phyloP scores from a whole-genome alignment of 805 yeast species.

The Scheffersomyces coipomensis region DNA sequence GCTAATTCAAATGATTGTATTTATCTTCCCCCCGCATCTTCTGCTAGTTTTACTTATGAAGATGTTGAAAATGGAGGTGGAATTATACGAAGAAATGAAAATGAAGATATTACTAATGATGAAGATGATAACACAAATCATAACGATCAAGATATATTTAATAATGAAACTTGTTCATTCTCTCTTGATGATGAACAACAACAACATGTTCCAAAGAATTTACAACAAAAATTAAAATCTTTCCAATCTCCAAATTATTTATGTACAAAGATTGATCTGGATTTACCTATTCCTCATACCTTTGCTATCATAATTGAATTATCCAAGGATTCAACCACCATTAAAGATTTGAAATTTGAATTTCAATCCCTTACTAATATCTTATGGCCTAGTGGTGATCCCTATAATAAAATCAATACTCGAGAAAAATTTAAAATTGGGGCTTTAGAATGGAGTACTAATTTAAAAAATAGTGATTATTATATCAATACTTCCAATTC shows the following conservation, averaged over 20 bases:
- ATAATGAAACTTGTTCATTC: neutral
- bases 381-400: constrained; percentile 56
- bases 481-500: constrained; percentile 40
- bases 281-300: constrained; percentile 48
- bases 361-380: constrained; percentile 44
- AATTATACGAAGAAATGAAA: constrained; percentile 9
- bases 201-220: constrained; percentile 5
- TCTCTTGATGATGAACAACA: neutral
- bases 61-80: constrained; percentile 42
- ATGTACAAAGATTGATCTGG: constrained; percentile 35
- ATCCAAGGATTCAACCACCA: constrained; percentile 30
- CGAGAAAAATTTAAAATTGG: constrained; percentile 53
- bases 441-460: constrained; percentile 44
- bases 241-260: constrained; percentile 36
- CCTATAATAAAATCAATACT: constrained; percentile 40
- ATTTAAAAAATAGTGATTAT: constrained; percentile 42
- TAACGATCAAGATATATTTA: neutral
- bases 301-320: constrained; percentile 51
- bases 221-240: constrained; percentile 19
- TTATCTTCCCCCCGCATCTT: constrained; percentile 36
- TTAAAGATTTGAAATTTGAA: constrained; percentile 39
- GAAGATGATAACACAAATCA: neutral
- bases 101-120: constrained; percentile 4
- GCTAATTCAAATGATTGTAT: constrained; percentile 41
- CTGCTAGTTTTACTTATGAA: constrained; percentile 41